Base-by-base conservation (phyloP, 306 rosid species). In the Astragalus membranaceus region DNA sequence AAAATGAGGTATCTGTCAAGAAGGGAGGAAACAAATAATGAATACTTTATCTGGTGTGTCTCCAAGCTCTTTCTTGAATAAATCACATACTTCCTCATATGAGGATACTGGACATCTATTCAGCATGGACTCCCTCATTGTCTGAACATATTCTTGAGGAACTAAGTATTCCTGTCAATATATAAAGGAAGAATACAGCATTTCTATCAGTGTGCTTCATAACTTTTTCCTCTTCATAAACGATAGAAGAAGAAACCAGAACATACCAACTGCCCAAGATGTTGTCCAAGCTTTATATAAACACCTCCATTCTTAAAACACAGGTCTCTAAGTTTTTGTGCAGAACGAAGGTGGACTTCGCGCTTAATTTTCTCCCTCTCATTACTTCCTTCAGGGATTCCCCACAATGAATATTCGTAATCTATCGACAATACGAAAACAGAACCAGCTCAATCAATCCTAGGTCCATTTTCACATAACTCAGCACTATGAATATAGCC, bases 251-350 rank as follows among this genome's bases (percentile, higher is more conserved):
- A 56, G 70, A 56, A 73, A 37, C 17, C 17, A 69, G 78, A 81
- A 62, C 62, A 56, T 88, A 94, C 98, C 96, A 94, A 69, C 69
- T 94, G 98, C 64, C 97, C 90, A 63, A 94, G 67, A 84, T 94
- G 98, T 68, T 94, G 98, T 14, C 98, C 98, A 35, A 94, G 96
- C 84, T 94, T 94, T 74, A 94, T 94, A 67, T 94, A 94, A 80
- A 94, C 51, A 67, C 98, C 98, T 79, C 97, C 98, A 77, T 94
- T 94, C 84, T 72, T 84, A 73, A 94, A 94, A 76, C 97, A 94
- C 17, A 94, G 77, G 6, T 88, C 91, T 82, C 84, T 92, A 78
- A 94, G 92, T 44, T 82, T 94, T 57, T 72, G 84, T 0, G 98
- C 98, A 7, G 98, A 94, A 72, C 98, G 85, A 7, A 85, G 88